Conservation (phyloP, 176 grass and related monocot genomes). For the Puya raimondii region DNA sequence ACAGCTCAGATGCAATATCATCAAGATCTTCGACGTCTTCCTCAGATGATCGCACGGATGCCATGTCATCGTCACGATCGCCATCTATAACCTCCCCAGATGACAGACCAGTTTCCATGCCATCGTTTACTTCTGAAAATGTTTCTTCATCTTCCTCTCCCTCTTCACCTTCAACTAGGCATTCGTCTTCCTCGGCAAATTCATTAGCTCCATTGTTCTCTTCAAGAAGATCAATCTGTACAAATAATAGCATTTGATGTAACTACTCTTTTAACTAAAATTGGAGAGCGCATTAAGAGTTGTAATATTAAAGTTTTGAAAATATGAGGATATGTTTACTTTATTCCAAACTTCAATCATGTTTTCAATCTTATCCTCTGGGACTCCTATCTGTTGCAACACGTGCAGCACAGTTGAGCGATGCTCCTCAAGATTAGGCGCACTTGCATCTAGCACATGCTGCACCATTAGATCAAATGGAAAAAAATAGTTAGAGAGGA, state of each 20-base stretch:
- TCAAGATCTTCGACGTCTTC: slow-evolving; percentile 14
- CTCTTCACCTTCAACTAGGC: slow-evolving; percentile 35
- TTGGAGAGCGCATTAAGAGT: slow-evolving; percentile 10
- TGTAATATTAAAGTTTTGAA: slow-evolving; percentile 8
- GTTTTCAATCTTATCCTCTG: slow-evolving; percentile 70
- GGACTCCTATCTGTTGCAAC: slow-evolving; percentile 79
- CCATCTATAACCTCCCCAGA: slow-evolving; percentile 44
- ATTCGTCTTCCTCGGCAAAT: slow-evolving; percentile 29
- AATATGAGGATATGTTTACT: slow-evolving; percentile 28
- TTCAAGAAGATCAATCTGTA: slow-evolving; percentile 76
- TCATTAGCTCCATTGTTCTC: slow-evolving; percentile 28
- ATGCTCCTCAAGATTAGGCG: slow-evolving; percentile 69
- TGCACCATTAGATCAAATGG: slow-evolving; percentile 28
- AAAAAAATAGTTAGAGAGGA: slow-evolving; percentile 2
- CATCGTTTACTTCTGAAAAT: slow-evolving; percentile 35
- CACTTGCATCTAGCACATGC: slow-evolving; percentile 88
- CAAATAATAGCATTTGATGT: slow-evolving; percentile 4
- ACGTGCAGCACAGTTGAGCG: slow-evolving; percentile 76
- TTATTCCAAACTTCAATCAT: slow-evolving; percentile 99
- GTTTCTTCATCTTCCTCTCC: slow-evolving; percentile 26
- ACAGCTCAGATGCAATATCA: not conserved
- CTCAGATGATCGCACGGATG: slow-evolving; percentile 16
- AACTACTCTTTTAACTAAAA: not conserved
- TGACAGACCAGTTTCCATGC: slow-evolving; percentile 32
- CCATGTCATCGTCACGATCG: slow-evolving; percentile 18